Evolutionary conservation across 1,284 basidiomycete genomes (phyloP), one percentile per base, ranked within the genome.

Genomic region (Tylopilus sp.): DNA sequence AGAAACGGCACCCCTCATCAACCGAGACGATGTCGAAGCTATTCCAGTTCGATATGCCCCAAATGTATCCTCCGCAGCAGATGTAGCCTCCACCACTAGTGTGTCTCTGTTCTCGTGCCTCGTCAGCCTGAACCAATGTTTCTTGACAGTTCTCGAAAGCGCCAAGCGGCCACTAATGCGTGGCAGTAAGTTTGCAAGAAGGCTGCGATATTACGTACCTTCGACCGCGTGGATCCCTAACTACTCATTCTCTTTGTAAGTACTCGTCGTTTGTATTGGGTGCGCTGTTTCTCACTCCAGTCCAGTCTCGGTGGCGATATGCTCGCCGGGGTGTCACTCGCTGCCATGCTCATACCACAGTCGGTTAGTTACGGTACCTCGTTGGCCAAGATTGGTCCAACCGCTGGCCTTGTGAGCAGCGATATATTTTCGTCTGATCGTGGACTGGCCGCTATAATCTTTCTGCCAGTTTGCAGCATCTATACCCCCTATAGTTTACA

Each of bases 331-430:
- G 61, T 94, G 15, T 94, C 93, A 0, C 83, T 96, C 7, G 89
- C 93, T 8, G 91, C 87, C 52, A 84, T 97, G 71, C 76, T 97
- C 41, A 90, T 97, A 55, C 94, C 94, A 4, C 91, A 93, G 66
- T 91, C 89, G 2, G 89, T 97, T 69, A 92, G 89, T 59, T 97
- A 97, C 64, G 92, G 92, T 3, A 85, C 86, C 1, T 86, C 89
- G 3, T 73, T 97, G 6, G 92, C 93, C 9, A 81, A 85, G 53
- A 72, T 94, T 33, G 86, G 80, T 55, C 90, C 92, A 19, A 79
- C 89, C 0, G 79, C 89, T 34, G 94, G 94, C 40, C 72, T 97
- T 58, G 92, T 95, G 70, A 61, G 83, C 69, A 12, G 26, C 28
- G 5, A 38, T 23, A 38, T 23, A 15, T 52, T 44, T 53, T 55